phyloP scores from a whole-genome alignment of 257 asterid genomes.

The Linaria vulgaris region DNA sequence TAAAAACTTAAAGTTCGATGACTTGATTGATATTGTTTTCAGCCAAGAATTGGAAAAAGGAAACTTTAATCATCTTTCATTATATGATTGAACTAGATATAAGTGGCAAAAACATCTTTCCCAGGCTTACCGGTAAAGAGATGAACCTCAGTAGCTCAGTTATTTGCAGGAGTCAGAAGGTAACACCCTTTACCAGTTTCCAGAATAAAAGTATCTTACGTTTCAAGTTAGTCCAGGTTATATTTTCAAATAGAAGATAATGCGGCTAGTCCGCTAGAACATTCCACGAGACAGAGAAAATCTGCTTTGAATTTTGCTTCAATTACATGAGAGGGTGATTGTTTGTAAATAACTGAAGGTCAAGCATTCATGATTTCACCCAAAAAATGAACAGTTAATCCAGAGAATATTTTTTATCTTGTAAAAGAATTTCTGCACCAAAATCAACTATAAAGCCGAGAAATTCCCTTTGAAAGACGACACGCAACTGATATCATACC shows the following conservation, averaged over 20 bases:
- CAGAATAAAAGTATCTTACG: not conserved
- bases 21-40: too few relatives aligned
- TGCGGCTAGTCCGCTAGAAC: not conserved
- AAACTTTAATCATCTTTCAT: too few relatives aligned
- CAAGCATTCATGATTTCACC: not conserved
- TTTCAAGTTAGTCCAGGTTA: not conserved
- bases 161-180: too few relatives aligned
- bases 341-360: conserved; percentile 12
- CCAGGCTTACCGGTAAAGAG: too few relatives aligned
- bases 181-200: too few relatives aligned
- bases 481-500: conserved; percentile 44
- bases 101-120: conserved; percentile 8
- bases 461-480: not conserved
- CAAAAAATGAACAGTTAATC: conserved; percentile 1
- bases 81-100: too few relatives aligned
- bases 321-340: not conserved
- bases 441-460: too few relatives aligned
- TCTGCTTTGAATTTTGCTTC: not conserved
- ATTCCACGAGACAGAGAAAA: not conserved
- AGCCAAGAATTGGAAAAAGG: too few relatives aligned
- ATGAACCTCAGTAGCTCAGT: too few relatives aligned
- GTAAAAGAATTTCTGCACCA: not conserved
- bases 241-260: not conserved
- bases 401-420: not conserved
- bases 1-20: too few relatives aligned